Percentiles rank a stretch among this genome's conserved stretches.
These are phyloP conservation scores for Phytophthora pinifolia DNA, from an alignment of 352 stramenopile genomes.

Conservation along the genomic window DNA sequence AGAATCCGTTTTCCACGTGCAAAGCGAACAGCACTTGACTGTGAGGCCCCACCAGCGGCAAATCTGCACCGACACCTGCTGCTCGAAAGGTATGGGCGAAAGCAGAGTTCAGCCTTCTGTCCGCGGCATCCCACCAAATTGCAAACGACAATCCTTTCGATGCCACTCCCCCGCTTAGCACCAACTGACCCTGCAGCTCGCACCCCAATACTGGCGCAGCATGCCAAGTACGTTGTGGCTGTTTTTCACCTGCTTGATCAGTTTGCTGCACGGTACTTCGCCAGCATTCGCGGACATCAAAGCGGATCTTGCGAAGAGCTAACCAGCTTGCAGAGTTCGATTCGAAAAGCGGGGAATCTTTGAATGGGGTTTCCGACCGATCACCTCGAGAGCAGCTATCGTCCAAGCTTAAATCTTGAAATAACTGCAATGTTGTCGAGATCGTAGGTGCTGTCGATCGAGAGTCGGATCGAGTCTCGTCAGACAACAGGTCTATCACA, in stretches of 20 bases:
- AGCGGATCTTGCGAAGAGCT: constrained; percentile 25
- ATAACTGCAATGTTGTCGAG: not conserved
- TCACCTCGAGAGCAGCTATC: too few species aligned
- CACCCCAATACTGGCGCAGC: constrained; percentile 33
- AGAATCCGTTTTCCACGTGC: constrained; percentile 28
- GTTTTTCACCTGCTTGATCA: not conserved
- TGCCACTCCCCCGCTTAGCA: constrained; percentile 4
- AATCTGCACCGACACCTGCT: not conserved
- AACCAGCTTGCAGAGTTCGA: not conserved
- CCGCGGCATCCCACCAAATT: constrained; percentile 56
- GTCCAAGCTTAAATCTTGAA: too few species aligned
- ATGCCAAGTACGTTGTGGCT: constrained; percentile 1
- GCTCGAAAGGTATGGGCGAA: constrained; percentile 36
- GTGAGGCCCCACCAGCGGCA: constrained; percentile 13
- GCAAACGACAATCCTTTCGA: constrained; percentile 34
- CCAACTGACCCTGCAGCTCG: constrained; percentile 42
- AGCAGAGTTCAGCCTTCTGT: constrained; percentile 42
- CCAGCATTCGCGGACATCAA: constrained; percentile 36
- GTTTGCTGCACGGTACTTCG: not conserved
- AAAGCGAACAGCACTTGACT: constrained; percentile 25
- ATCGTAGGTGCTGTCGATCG: not conserved
- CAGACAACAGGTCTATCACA: too few species aligned
- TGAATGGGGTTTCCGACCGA: too few species aligned
- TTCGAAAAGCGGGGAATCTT: too few species aligned
- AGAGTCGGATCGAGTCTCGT: too few species aligned